Conservation (phyloP, 306 rosid genomes). For the Aeschynomene evenia region DNA sequence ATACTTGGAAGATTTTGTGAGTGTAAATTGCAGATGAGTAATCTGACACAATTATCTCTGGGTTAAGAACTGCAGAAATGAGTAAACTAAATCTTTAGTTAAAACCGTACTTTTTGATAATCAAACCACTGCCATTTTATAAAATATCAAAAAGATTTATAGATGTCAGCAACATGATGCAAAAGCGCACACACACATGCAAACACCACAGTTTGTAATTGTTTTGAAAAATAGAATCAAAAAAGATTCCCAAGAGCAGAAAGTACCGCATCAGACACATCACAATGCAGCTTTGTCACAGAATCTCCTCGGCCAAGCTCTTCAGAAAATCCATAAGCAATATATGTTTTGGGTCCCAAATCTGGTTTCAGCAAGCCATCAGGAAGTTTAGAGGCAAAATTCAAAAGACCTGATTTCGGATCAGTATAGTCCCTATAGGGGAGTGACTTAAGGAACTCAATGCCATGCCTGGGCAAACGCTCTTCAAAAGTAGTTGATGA, state of each 20-base stretch:
- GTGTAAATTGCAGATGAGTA: background rate
- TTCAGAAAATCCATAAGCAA: slow-evolving; percentile 52
- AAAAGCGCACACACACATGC: too few relatives aligned
- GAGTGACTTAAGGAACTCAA: slow-evolving; percentile 46
- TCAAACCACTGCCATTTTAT: background rate
- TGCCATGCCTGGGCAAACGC: slow-evolving; percentile 55
- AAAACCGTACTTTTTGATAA: background rate
- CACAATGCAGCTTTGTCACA: slow-evolving; percentile 55
- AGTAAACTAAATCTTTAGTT: background rate
- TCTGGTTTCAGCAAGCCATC: slow-evolving; percentile 40
- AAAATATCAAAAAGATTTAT: slow-evolving; percentile 2
- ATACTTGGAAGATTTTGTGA: background rate
- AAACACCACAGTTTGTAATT: too few relatives aligned
- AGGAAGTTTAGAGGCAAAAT: slow-evolving; percentile 56
- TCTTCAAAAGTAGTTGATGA: slow-evolving; percentile 55
- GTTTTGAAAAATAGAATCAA: background rate
- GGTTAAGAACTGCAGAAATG: background rate
- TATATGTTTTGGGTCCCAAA: slow-evolving; percentile 60
- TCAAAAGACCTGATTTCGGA: slow-evolving; percentile 49
- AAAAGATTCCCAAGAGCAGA: slow-evolving; percentile 24
- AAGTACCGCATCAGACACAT: slow-evolving; percentile 62
- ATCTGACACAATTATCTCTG: background rate
- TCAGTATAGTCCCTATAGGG: slow-evolving; percentile 55
- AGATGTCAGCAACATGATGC: background rate
- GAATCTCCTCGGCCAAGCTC: slow-evolving; percentile 64